Evolutionary conservation across 1,139 yeast species (phyloP), one percentile per base, ranked within the genome.

Genomic region (Yamadazyma siamensis): DNA sequence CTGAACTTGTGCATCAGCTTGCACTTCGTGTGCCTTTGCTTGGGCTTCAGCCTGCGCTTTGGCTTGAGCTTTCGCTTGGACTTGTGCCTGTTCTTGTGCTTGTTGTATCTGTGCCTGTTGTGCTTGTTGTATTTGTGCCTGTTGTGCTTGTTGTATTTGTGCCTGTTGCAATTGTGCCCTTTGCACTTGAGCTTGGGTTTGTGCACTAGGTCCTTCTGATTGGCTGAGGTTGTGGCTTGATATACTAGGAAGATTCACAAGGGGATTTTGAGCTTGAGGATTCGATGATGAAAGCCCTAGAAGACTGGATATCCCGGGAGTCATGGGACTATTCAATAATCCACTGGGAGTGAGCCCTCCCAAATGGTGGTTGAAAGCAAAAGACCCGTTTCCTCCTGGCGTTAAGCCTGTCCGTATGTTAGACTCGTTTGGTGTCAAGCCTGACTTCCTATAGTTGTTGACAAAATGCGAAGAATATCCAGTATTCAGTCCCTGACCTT

Each of bases 391-490:
- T n/a, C 57, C 56, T 14, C 50, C 44, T 5, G 89, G 87, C 0
- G 87, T 78, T 25, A 81, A 57, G 0, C 86, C 88, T 0, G 84
- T 66, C 38, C 91, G 64, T 27, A 81, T 40, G 32, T 75, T 68
- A 4, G 83, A 75, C 47, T 80, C 88, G 51, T 77, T 80, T 5
- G 89, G 87, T 0, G 87, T 78, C 26, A 81, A 57, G 0, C 86
- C 88, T 0, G 81, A 64, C 42, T 78, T 71, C 20, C 71, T 54
- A 34, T 59, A 43, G 30, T 51, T 53, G 35, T 58, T 55, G 21
- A 57, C 49, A 39, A 59, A 56, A 12, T 21, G 29, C 15, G 8
- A 24, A 6, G 19, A 17, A n/a, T n/a, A n/a, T n/a, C n/a, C n/a
- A n/a, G n/a, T n/a, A n/a, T n/a, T n/a, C n/a, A n/a, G n/a, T n/a